A percentile compares a stretch with the other conserved stretches of the same genome.
phyloP scores from a whole-genome alignment of 108 stramenopile genomes.

The Cyclotella choctawhatcheeana region DNA sequence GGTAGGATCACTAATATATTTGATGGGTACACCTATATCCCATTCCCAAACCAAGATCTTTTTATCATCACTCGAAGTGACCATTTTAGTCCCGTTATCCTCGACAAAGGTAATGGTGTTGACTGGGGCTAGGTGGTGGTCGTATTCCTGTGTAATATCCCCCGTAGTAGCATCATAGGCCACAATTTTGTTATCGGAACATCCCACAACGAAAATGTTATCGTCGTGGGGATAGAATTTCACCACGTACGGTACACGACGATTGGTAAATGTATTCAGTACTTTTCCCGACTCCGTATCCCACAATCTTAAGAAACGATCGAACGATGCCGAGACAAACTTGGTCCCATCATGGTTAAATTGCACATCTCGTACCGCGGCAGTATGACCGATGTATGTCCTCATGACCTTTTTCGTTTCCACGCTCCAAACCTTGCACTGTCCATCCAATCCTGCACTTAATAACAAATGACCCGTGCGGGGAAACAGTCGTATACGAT shows the following conservation, averaged over 20 bases:
- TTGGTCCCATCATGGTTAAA: slow-evolving; percentile 90
- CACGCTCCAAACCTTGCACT: slow-evolving; percentile 92
- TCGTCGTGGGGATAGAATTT: slow-evolving; percentile 96
- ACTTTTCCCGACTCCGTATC: slow-evolving; percentile 95
- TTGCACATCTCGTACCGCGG: slow-evolving; percentile 92
- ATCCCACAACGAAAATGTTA: slow-evolving; percentile 95
- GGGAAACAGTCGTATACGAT: slow-evolving; percentile 96
- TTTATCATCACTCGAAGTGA: slow-evolving; percentile 97
- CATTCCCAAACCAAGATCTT: slow-evolving; percentile 99
- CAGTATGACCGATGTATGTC: slow-evolving; percentile 94
- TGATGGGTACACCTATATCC: slow-evolving; percentile 99
- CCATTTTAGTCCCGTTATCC: slow-evolving; percentile 89
- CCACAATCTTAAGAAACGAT: slow-evolving; percentile 95
- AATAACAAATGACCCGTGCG: slow-evolving; percentile 96
- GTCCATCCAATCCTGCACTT: slow-evolving; percentile 94
- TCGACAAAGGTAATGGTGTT: slow-evolving; percentile 97
- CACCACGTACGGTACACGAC: slow-evolving; percentile 93
- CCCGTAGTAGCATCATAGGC: slow-evolving; percentile 91
- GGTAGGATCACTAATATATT: slow-evolving; percentile 98
- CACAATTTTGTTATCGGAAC: slow-evolving; percentile 93
- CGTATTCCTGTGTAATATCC: slow-evolving; percentile 98
- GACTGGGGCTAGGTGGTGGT: slow-evolving; percentile 97
- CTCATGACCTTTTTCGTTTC: slow-evolving; percentile 72
- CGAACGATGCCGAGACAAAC: slow-evolving; percentile 93
- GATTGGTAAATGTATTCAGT: slow-evolving; percentile 89